Percentiles rank a stretch among this genome's conserved stretches.
These are phyloP conservation scores for Geranomyces michiganensis DNA, from an alignment of 192 early-diverging fungal genomes.

Conservation along the genomic window DNA sequence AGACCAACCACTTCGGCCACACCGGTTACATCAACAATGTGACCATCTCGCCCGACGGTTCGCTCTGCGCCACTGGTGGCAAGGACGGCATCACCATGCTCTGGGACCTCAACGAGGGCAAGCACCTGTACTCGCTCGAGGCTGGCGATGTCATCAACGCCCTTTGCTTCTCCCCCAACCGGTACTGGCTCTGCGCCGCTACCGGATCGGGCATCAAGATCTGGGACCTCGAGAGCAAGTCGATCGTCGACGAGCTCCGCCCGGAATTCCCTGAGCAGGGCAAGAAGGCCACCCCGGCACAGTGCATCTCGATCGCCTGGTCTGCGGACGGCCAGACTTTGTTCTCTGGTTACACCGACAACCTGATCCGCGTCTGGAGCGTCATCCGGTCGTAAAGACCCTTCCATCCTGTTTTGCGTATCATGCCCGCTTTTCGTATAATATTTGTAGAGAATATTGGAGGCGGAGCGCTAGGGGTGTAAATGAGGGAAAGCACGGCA, in stretches of 20 bases:
- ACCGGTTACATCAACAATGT: constrained; percentile 96
- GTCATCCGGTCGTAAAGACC: constrained; percentile 34
- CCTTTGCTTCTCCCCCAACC: constrained; percentile 98
- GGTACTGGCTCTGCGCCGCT: constrained; percentile 99
- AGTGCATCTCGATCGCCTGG: constrained; percentile 98
- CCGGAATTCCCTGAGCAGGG: constrained; percentile 52
- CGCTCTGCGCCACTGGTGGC: constrained; percentile 99
- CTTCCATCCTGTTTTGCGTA: no score
- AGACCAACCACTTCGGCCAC: constrained; percentile 99
- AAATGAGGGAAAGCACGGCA: no score
- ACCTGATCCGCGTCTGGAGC: constrained; percentile 66
- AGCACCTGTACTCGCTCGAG: constrained; percentile 99
- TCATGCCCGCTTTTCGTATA: no score
- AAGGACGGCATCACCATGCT: constrained; percentile 99
- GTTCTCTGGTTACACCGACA: constrained; percentile 98
- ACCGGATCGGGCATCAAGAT: constrained; percentile 95
- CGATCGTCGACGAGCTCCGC: constrained; percentile 84
- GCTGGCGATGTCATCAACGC: constrained; percentile 96
- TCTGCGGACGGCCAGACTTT: constrained; percentile 96
- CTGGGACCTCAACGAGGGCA: constrained; percentile 99
- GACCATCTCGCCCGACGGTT: constrained; percentile 99
- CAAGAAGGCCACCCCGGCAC: constrained; percentile 77
- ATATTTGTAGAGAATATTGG: no score
- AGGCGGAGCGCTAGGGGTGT: no score
- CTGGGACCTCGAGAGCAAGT: constrained; percentile 99